Conservation (phyloP, 371 early-diverging fungal species). For the Saksenaea oblongispora region DNA sequence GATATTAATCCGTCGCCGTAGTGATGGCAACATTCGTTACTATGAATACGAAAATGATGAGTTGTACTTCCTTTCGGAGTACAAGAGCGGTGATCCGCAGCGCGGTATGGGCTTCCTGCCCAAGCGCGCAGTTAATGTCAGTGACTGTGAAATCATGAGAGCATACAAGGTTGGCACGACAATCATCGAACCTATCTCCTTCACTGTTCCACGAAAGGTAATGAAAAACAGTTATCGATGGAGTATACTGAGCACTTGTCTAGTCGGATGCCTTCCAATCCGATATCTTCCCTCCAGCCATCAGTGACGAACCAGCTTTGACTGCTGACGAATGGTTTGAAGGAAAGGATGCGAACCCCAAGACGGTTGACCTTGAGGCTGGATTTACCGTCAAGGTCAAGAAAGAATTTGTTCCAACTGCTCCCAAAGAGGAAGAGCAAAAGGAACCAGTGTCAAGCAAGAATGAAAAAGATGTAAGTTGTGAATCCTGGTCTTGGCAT, state of each 20-base stretch:
- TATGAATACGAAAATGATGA: constrained; percentile 92
- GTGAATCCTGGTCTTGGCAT: not conserved
- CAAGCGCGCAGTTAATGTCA: constrained; percentile 87
- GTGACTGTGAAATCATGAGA: constrained; percentile 88
- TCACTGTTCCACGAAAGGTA: constrained; percentile 96
- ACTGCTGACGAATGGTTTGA: constrained; percentile 89
- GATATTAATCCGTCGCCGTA: constrained; percentile 28
- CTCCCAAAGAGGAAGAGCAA: constrained; percentile 55
- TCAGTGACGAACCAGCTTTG: constrained; percentile 82
- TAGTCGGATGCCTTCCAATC: constrained; percentile 96
- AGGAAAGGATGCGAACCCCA: constrained; percentile 81
- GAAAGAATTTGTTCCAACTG: constrained; percentile 75
- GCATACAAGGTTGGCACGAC: constrained; percentile 90
- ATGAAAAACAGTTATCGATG: not conserved
- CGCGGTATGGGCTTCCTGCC: constrained; percentile 93
- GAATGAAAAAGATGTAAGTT: constrained; percentile 67
- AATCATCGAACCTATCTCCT: constrained; percentile 93
- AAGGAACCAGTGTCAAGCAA: constrained; percentile 21
- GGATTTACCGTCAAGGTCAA: constrained; percentile 73
- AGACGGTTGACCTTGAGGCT: constrained; percentile 80
- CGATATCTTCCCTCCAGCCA: constrained; percentile 91
- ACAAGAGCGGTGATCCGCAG: constrained; percentile 89
- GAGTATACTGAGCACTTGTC: constrained; percentile 9
- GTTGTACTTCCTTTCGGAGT: constrained; percentile 82
- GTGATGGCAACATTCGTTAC: constrained; percentile 98